A percentile compares a stretch with the other conserved stretches of the same genome.
Conservation (phyloP, 1,284 basidiomycete species). For the Boletus sp. region DNA sequence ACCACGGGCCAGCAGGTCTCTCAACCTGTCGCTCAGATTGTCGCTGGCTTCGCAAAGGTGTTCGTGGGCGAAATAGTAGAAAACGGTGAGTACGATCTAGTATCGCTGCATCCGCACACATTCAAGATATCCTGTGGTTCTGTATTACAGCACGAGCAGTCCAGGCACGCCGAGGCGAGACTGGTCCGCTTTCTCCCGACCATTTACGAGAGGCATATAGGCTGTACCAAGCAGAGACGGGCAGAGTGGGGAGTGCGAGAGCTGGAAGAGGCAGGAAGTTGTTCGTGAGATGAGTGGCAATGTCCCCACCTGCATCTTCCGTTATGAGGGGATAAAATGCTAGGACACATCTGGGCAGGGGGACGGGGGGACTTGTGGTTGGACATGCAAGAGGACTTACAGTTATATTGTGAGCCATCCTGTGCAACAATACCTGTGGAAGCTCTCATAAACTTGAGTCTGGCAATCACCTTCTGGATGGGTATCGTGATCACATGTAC, state of each 20-base stretch:
- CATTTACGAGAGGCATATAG: conserved; percentile 86
- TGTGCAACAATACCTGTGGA: no score
- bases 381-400: no score
- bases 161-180: conserved; percentile 68
- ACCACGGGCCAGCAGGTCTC: conserved; percentile 80
- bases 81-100: conserved; percentile 51
- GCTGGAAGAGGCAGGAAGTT: conserved; percentile 61
- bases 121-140: no score
- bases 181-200: conserved; percentile 78
- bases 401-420: no score
- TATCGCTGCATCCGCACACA: neutral
- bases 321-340: no score
- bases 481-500: no score
- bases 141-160: conserved; percentile 75
- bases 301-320: no score
- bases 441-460: no score
- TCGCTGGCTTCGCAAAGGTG: conserved; percentile 86
- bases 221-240: conserved; percentile 77
- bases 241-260: conserved; percentile 69
- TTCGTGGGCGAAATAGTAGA: conserved; percentile 92
- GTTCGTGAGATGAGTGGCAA: conserved; percentile 43
- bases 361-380: no score
- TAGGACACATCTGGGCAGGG: no score
- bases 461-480: no score
- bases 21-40: conserved; percentile 81